A percentile compares a stretch with the other conserved stretches of the same genome.
phyloP scores from a whole-genome alignment of 306 rosid genomes.

The Rosa multiflora region DNA sequence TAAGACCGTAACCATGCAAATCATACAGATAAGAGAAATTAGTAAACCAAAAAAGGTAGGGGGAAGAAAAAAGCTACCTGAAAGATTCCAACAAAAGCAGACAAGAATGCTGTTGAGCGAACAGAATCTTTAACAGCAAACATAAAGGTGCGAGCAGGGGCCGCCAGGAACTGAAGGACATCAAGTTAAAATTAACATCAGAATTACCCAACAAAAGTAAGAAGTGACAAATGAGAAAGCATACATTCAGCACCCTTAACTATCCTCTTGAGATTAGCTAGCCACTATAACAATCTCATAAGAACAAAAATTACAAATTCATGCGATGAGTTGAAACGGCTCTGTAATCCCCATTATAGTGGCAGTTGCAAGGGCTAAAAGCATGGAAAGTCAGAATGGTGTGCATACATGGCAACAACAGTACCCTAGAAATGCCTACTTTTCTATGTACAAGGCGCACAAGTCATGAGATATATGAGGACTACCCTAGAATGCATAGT shows the following conservation, averaged over 20 bases:
- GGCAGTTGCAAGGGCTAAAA: background rate
- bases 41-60: background rate
- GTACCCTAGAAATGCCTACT: background rate
- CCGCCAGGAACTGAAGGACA: constrained; percentile 67
- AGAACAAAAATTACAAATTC: background rate
- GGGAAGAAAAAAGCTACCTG: constrained; percentile 52
- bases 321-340: background rate
- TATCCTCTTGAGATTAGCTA: background rate
- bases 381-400: background rate
- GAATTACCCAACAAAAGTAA: background rate
- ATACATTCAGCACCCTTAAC: background rate
- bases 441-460: background rate
- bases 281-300: background rate
- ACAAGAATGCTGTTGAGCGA: constrained; percentile 85
- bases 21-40: constrained; percentile 13
- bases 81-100: constrained; percentile 92
- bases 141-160: constrained; percentile 82
- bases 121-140: constrained; percentile 71
- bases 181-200: constrained; percentile 15
- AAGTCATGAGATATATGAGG: background rate
- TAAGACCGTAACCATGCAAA: constrained; percentile 25
- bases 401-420: background rate
- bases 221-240: background rate
- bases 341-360: background rate
- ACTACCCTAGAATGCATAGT: background rate